Evolutionary conservation across 352 stramenopile species (phyloP).

Genomic region (Pythium periplocum): DNA sequence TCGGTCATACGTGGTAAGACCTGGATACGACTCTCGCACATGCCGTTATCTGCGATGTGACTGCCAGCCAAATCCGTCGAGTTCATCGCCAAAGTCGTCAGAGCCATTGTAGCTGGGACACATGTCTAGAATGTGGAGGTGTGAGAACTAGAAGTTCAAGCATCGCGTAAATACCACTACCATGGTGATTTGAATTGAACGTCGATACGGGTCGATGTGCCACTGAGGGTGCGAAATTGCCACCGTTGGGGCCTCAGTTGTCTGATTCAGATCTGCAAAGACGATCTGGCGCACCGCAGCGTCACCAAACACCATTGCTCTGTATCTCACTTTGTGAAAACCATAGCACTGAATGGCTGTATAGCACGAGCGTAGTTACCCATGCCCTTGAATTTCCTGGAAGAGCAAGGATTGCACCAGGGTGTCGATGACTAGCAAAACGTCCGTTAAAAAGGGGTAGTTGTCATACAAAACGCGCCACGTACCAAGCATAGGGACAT

Average conservation of each 20-base stretch:
- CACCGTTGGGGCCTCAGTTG: constrained; percentile 14
- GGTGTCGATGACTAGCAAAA: constrained; percentile 16
- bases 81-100: constrained; percentile 23
- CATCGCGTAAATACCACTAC: constrained; percentile 6
- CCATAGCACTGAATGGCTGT: too few relatives aligned
- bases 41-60: background rate
- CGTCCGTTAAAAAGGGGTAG: background rate
- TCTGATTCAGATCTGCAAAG: constrained; percentile 10
- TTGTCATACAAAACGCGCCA: background rate
- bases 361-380: too few relatives aligned
- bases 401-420: constrained; percentile 11
- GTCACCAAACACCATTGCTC: constrained; percentile 15
- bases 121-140: constrained; percentile 15
- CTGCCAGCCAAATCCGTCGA: background rate
- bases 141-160: background rate
- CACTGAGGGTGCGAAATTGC: constrained; percentile 16
- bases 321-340: background rate
- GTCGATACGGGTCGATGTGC: constrained; percentile 11
- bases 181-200: constrained; percentile 12
- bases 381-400: background rate
- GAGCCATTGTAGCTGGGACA: constrained; percentile 25
- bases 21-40: constrained; percentile 3
- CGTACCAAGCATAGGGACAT: constrained; percentile 7
- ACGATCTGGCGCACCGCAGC: constrained; percentile 17
- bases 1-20: constrained; percentile 18